Percentiles rank a stretch among this genome's conserved stretches.
Conservation (phyloP, 768 basidiomycete species). For the Suillus fuscotomentosus region DNA sequence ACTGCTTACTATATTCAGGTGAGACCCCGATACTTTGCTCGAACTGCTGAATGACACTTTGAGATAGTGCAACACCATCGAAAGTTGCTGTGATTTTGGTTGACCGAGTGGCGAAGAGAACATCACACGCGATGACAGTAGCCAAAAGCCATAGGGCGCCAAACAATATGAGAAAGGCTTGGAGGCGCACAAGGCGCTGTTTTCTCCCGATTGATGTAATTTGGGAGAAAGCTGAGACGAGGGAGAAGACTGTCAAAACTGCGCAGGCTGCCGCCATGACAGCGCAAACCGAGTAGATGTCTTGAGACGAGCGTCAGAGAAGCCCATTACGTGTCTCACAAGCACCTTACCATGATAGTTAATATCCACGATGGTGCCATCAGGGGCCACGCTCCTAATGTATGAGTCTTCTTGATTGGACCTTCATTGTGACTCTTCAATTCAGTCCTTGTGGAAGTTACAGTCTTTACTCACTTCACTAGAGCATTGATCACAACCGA, state of each 20-base stretch:
- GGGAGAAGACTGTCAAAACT: slow-evolving; percentile 27
- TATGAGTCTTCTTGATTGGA: slow-evolving; percentile 8
- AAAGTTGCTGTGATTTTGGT: slow-evolving; percentile 44
- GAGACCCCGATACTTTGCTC: slow-evolving; percentile 38
- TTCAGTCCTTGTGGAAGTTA: not conserved
- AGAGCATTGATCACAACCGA: slow-evolving; percentile 8
- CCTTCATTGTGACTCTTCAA: not conserved
- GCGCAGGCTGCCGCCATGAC: slow-evolving; percentile 33
- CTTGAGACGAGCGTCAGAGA: slow-evolving; percentile 19
- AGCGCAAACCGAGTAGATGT: slow-evolving; percentile 35
- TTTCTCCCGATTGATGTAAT: not conserved
- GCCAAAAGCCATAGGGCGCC: slow-evolving; percentile 45
- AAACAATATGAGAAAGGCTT: slow-evolving; percentile 37
- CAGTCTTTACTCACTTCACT: slow-evolving; percentile 9
- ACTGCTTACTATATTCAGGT: slow-evolving; percentile 40
- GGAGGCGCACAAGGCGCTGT: slow-evolving; percentile 21
- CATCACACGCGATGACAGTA: slow-evolving; percentile 41
- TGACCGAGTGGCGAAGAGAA: slow-evolving; percentile 40
- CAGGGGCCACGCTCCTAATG: not conserved
- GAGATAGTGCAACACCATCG: slow-evolving; percentile 33
- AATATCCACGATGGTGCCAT: not conserved
- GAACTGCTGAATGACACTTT: slow-evolving; percentile 31
- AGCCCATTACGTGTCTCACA: not conserved
- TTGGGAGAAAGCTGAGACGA: slow-evolving; percentile 24
- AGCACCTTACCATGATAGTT: slow-evolving; percentile 2